Evolutionary conservation across 1,284 basidiomycete species (phyloP).

Genomic region (Tremellales sp.): DNA sequence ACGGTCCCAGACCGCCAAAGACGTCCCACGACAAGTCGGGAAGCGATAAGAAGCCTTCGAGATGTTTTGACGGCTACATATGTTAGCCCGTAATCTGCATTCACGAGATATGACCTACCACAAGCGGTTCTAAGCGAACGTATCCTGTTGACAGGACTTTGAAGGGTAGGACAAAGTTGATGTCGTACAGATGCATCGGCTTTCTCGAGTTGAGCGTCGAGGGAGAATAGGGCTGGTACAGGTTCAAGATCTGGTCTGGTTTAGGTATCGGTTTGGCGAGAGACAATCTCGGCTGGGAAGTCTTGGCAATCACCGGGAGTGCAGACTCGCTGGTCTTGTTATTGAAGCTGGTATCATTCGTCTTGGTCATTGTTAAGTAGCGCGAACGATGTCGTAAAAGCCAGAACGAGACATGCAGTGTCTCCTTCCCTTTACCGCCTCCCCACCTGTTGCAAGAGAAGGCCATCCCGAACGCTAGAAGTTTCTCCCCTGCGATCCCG

Average conservation of each 20-base stretch:
- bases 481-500: too few relatives aligned
- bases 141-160: constrained; percentile 14
- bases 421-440: too few relatives aligned
- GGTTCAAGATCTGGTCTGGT: constrained; percentile 9
- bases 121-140: constrained; percentile 21
- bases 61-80: constrained; percentile 16
- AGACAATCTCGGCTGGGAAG: too few relatives aligned
- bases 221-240: constrained; percentile 14
- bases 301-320: too few relatives aligned
- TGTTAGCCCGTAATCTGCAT: background rate
- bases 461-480: too few relatives aligned
- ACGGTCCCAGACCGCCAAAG: constrained; percentile 20
- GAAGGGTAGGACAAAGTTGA: constrained; percentile 21
- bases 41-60: constrained; percentile 18
- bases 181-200: constrained; percentile 21
- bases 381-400: too few relatives aligned
- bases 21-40: constrained; percentile 19
- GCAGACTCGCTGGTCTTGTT: too few relatives aligned
- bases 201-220: constrained; percentile 10
- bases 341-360: too few relatives aligned
- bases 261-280: background rate
- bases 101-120: constrained; percentile 12
- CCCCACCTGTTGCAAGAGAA: too few relatives aligned
- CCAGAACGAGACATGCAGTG: too few relatives aligned
- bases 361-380: too few relatives aligned